Evolutionary conservation across 352 stramenopile genomes (phyloP).

Genomic region (Peronospora belbahrii): DNA sequence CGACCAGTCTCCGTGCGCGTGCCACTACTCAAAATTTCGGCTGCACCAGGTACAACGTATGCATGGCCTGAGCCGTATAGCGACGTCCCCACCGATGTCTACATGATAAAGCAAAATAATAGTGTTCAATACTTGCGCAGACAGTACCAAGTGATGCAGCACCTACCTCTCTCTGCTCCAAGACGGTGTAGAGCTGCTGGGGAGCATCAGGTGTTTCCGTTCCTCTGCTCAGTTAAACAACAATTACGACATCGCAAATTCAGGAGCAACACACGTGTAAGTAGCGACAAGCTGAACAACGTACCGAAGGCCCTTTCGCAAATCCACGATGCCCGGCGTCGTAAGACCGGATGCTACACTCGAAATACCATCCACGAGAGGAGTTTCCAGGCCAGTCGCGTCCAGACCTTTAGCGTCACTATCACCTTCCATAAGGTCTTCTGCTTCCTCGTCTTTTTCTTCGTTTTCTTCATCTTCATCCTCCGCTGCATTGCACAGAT

Average conservation of each 20-base stretch:
- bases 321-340: constrained; percentile 61
- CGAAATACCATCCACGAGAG: constrained; percentile 51
- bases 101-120: constrained; percentile 1
- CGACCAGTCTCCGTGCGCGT: constrained; percentile 43
- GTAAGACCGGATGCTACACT: constrained; percentile 65
- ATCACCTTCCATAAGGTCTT: constrained; percentile 23
- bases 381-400: constrained; percentile 49
- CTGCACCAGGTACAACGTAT: constrained; percentile 52
- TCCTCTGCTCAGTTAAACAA: constrained; percentile 25
- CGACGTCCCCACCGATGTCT: constrained; percentile 63
- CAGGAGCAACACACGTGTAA: neutral
- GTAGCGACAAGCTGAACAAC: neutral
- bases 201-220: constrained; percentile 51
- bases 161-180: constrained; percentile 66
- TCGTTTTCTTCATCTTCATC: constrained; percentile 36
- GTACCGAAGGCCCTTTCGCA: constrained; percentile 68
- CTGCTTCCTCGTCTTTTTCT: constrained; percentile 41
- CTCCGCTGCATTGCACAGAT: constrained; percentile 14
- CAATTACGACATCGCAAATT: neutral
- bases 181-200: constrained; percentile 71
- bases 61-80: constrained; percentile 69
- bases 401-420: constrained; percentile 30
- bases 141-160: neutral
- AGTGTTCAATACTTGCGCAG: neutral
- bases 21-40: constrained; percentile 26